Evolutionary conservation across 2,329 filamentous ascomycete genomes (phyloP).

Genomic region (Xylaria sp.): DNA sequence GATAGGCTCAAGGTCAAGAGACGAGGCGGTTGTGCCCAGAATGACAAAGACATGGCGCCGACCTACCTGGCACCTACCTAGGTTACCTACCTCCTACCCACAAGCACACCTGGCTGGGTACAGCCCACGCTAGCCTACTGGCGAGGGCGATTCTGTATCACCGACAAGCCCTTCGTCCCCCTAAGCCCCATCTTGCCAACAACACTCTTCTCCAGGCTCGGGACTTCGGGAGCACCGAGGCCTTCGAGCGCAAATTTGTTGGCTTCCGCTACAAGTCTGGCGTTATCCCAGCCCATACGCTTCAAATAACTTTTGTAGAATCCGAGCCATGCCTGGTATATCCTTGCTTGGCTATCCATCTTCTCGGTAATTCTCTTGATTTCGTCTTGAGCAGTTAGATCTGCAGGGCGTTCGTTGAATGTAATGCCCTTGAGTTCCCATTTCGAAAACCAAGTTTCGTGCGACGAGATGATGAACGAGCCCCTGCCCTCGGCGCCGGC

Average conservation of each 20-base stretch:
- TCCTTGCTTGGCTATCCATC: constrained; percentile 58
- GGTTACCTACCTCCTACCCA: constrained; percentile 16
- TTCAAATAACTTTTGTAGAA: constrained; percentile 64
- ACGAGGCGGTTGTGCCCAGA: constrained; percentile 13
- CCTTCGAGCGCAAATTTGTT: constrained; percentile 63
- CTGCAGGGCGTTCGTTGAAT: constrained; percentile 59
- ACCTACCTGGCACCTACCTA: constrained; percentile 8
- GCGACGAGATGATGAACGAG: constrained; percentile 66
- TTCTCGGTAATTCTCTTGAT: constrained; percentile 54
- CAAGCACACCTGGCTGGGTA: constrained; percentile 17
- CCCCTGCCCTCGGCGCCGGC: constrained; percentile 72
- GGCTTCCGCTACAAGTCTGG: constrained; percentile 59
- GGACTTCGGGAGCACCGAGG: constrained; percentile 60
- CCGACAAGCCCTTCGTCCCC: constrained; percentile 59
- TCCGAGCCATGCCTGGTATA: constrained; percentile 68
- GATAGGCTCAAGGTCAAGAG: constrained; percentile 25
- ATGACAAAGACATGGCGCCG: constrained; percentile 17
- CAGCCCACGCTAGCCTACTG: constrained; percentile 1
- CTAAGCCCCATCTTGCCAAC: constrained; percentile 69
- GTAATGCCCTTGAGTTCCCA: constrained; percentile 65
- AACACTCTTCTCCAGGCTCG: constrained; percentile 58
- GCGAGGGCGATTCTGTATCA: constrained; percentile 28
- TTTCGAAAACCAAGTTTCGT: constrained; percentile 63
- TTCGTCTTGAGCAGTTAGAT: constrained; percentile 56
- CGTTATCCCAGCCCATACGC: constrained; percentile 50